phyloP scores from a whole-genome alignment of 1,139 yeast species.

The Yamadazyma diospyri region DNA sequence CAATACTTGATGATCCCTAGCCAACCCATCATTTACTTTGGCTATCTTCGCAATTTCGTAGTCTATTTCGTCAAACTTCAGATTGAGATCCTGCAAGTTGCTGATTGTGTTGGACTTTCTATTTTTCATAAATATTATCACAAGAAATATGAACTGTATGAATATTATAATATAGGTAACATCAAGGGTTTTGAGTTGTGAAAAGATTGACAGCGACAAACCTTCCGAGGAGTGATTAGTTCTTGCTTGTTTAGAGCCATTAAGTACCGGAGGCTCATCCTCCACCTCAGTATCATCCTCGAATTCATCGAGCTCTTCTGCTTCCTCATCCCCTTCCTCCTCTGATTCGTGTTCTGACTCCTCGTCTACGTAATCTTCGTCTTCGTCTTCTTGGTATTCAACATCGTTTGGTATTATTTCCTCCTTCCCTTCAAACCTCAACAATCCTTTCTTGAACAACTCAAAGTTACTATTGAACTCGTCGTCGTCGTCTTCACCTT shows the following conservation, averaged over 20 bases:
- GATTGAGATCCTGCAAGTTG: constrained; percentile 16
- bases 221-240: background rate
- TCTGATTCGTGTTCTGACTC: constrained; percentile 11
- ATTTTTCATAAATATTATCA: background rate
- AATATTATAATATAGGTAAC: constrained; percentile 1
- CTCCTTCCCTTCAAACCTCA: constrained; percentile 2
- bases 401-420: constrained; percentile 1
- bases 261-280: constrained; percentile 2
- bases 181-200: background rate
- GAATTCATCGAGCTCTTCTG: constrained; percentile 8
- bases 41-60: constrained; percentile 17
- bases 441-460: constrained; percentile 12
- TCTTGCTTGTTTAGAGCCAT: constrained; percentile 1
- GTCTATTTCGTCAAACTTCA: constrained; percentile 19
- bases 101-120: constrained; percentile 1
- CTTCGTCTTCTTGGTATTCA: constrained; percentile 11
- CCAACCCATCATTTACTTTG: constrained; percentile 13
- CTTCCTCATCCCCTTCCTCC: constrained; percentile 3
- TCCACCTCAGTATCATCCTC: constrained; percentile 12
- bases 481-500: constrained; percentile 9
- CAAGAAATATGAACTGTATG: background rate
- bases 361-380: constrained; percentile 7
- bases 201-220: background rate
- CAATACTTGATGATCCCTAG: constrained; percentile 6
- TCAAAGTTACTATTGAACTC: constrained; percentile 18